phyloP scores from a whole-genome alignment of 768 basidiomycete species.

The Tulasnella sp. region DNA sequence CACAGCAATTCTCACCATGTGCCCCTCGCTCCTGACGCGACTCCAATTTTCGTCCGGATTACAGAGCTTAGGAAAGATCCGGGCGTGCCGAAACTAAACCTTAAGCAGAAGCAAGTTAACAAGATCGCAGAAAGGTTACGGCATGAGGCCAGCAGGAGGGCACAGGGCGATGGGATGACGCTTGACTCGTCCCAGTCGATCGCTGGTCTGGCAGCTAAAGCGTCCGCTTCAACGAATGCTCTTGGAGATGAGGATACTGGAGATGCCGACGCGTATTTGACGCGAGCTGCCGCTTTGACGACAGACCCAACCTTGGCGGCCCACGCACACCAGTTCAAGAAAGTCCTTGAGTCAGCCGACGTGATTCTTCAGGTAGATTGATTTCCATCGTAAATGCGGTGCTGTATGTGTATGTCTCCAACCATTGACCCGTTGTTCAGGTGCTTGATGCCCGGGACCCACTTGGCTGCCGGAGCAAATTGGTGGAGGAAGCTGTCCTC shows the following conservation, averaged over 20 bases:
- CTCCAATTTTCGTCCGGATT: neutral
- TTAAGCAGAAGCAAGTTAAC: conserved; percentile 49
- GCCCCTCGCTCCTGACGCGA: neutral
- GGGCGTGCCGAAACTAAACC: conserved; percentile 76
- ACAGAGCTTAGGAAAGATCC: conserved; percentile 84
- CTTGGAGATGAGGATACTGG: neutral
- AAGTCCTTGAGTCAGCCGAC: conserved; percentile 91
- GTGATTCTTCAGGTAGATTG: conserved; percentile 62
- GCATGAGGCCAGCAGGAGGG: conserved; percentile 59
- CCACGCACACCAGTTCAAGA: conserved; percentile 36
- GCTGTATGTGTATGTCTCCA: neutral
- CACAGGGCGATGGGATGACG: conserved; percentile 20
- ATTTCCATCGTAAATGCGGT: neutral
- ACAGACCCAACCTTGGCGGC: conserved; percentile 39
- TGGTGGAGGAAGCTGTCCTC: conserved; percentile 92
- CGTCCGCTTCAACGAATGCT: neutral
- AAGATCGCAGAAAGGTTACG: conserved; percentile 28
- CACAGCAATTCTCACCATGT: neutral
- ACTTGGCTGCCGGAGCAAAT: conserved; percentile 82
- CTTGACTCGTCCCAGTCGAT: conserved; percentile 30
- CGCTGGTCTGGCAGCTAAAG: neutral
- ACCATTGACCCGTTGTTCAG: neutral
- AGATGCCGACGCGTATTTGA: neutral
- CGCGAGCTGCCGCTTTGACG: conserved; percentile 25
- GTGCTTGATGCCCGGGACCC: conserved; percentile 94